Percentiles rank a stretch among this genome's conserved stretches.
Conservation (phyloP, 768 basidiomycete species). For the Myochromella boudieri region DNA sequence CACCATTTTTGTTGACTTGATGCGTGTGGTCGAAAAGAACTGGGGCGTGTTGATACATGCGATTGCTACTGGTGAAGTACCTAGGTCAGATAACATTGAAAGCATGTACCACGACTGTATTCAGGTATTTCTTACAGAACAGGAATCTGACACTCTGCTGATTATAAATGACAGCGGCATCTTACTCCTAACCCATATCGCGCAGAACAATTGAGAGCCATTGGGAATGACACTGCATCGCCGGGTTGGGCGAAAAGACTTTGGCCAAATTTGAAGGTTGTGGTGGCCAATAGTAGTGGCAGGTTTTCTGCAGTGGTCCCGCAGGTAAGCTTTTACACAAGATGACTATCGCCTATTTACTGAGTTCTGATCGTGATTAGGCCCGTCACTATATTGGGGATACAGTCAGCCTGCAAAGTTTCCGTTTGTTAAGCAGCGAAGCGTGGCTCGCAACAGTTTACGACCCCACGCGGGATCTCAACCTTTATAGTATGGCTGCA, state of each 20-base stretch:
- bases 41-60: conserved; percentile 9
- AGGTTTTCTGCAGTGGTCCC: conserved; percentile 4
- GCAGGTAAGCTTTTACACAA: conserved; percentile 5
- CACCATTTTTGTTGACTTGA: conserved; percentile 8
- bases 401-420: conserved; percentile 2
- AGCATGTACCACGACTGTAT: neutral
- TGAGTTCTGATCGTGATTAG: too few species aligned
- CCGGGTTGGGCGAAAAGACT: conserved; percentile 8
- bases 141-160: neutral
- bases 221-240: conserved; percentile 1
- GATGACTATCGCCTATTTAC: too few species aligned
- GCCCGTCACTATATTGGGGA: conserved; percentile 6
- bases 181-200: conserved; percentile 7
- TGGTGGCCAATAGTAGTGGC: conserved; percentile 8
- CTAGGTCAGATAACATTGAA: conserved; percentile 3
- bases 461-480: conserved; percentile 1
- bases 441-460: conserved; percentile 5
- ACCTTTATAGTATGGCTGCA: conserved; percentile 5
- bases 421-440: conserved; percentile 3
- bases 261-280: conserved; percentile 7
- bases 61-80: conserved; percentile 4
- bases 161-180: conserved; percentile 1
- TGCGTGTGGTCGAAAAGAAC: conserved; percentile 8
- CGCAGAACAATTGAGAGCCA: conserved; percentile 3
- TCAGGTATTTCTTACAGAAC: too few species aligned